Base-by-base conservation (phyloP, 2,329 filamentous ascomycete species). In the Moelleriella libera region DNA sequence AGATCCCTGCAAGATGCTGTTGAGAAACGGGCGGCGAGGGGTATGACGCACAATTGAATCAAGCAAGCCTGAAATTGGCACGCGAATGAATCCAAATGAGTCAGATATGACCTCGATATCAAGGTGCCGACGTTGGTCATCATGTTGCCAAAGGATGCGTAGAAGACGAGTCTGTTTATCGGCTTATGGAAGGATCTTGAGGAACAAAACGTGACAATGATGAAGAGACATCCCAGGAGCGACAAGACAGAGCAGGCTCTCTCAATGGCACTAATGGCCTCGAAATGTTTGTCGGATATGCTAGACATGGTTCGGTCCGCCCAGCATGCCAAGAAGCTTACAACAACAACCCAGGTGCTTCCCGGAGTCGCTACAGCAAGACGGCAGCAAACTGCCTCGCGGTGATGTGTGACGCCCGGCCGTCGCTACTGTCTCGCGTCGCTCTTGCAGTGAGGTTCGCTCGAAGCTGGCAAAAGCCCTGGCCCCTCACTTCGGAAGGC, bases 121-220 rank as follows among this genome's bases (percentile, higher is more conserved):
- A 90, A 63, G 0, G 86, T 88, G 1, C 81, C 85, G 14, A 87
- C 74, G 60, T 88, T 90, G 51, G 78, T 78, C 63, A 88, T 70
- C 55, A 90, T 72, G 57, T 94, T 94, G 7, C 86, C 87, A 58
- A 86, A 83, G 0, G 83, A 84, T 6, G 87, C 86, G 60, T 84
- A 92, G 62, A 94, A 90, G 8, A 90, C 81, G 0, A 94, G 72
- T 14, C 87, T 75, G 58, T 92, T 92, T 66, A 92, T 88, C n/a
- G 86, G 84, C 58, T 88, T 90, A 57, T 85, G 83, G 60, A 92
- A 92, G 5, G 74, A 72, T 12, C 71, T 73, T 32, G 82, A 85
- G n/a, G 64, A 62, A 31, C 76, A 65, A 58, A 89, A 92, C 3
- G 84, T 88, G 48, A 69, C 55, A 47, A 90, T 78, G 57, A 88